phyloP scores from a whole-genome alignment of 345 rosid genomes.

The Brassica napus region DNA sequence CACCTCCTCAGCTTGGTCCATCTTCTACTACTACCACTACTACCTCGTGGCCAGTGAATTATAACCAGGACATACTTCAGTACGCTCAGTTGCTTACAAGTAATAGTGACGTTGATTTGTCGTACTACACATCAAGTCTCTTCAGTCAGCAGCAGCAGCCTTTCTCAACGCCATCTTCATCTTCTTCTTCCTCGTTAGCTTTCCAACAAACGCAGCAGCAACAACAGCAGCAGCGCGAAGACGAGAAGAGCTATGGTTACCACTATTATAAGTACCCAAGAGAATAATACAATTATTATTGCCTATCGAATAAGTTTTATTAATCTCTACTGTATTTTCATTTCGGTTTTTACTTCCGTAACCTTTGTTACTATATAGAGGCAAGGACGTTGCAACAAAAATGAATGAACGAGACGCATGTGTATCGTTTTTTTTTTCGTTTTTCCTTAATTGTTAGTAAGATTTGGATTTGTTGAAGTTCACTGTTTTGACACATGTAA shows the following conservation, averaged over 20 bases:
- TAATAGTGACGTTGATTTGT: conserved; percentile 58
- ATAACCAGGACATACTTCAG: conserved; percentile 64
- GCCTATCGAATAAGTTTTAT: background rate
- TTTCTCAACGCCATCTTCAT: conserved; percentile 43
- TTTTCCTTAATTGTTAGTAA: background rate
- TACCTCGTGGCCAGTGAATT: conserved; percentile 37
- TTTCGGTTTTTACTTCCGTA: background rate
- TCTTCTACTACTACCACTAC: conserved; percentile 18
- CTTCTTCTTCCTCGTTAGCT: conserved; percentile 42
- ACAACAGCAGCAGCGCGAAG: background rate
- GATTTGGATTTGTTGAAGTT: background rate
- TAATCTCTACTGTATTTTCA: background rate
- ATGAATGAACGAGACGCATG: background rate
- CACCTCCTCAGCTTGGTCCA: conserved; percentile 20
- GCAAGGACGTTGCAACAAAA: background rate
- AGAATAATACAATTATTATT: background rate
- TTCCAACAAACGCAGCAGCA: conserved; percentile 4
- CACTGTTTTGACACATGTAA: background rate
- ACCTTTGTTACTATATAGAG: background rate
- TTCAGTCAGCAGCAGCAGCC: conserved; percentile 43
- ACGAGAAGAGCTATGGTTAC: background rate
- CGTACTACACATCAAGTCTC: conserved; percentile 59
- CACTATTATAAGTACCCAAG: background rate
- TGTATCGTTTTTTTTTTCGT: background rate
- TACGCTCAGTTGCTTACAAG: conserved; percentile 81